Evolutionary conservation across 768 basidiomycete species (phyloP), one percentile per base, ranked within the genome.

Genomic region (Rhodosporidiobolus sp.): DNA sequence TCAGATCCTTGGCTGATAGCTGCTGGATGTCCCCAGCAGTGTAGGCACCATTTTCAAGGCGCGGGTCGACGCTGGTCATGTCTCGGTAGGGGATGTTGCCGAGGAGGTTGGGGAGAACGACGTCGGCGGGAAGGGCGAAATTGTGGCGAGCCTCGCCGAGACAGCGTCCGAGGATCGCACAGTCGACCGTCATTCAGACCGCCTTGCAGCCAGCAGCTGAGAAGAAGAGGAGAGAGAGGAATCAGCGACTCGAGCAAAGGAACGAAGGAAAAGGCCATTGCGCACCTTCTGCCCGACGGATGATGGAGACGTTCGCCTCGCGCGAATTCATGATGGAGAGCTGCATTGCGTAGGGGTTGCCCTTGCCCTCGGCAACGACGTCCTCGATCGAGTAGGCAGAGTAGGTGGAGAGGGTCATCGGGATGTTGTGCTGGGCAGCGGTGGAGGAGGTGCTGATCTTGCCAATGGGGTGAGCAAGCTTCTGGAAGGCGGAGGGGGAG

Each of bases 131-230:
- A 17, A 66, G 49, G n/a, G 34, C 35, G 53, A 66, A 66, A 38
- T 46, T 45, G 54, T 66, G 45, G 50, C 65, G 65, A 6, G 35
- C 35, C 28, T 66, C 65, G 65, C 55, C 55, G n/a, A 66, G 38
- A 14, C 65, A 54, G n/a, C 65, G 53, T 26, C 53, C 74, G 35
- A 78, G 77, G 38, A 79, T 80, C 52, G 81, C 80, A 63, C 81
- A 80, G 64, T 82, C 81, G 12, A 81, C 77, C 17, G 81, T 81
- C 48, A 81, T 68, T 60, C 81, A 81, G 68, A 81, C 79, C 22
- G 80, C 79, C 54, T 78, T 79, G 57, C 52, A 73, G 10, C 72
- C 72, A 14, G 67, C 64, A 9, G 28, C 55, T 56, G 52, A 3
- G 30, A 30, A 26, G 46, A 14, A 43, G 14, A 7, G 46, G 8